Conservation (phyloP, 2,329 filamentous ascomycete species). For the Alternaria tenuissima region DNA sequence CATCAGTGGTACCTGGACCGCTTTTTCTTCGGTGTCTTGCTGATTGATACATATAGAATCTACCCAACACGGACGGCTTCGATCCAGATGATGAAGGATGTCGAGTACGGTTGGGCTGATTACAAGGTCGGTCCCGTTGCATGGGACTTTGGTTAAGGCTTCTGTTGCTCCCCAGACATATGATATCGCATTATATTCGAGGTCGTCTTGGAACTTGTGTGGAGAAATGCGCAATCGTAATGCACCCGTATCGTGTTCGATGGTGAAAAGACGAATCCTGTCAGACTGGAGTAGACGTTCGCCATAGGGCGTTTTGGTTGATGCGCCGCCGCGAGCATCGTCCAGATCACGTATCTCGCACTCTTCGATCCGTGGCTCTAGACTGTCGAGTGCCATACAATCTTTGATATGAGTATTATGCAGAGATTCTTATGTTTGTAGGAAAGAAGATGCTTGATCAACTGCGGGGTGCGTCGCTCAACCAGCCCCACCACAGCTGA, state of each 20-base stretch:
- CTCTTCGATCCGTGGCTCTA: neutral
- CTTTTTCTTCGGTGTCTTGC: neutral
- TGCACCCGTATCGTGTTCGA: accelerated
- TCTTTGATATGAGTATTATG: no score
- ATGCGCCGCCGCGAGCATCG: neutral
- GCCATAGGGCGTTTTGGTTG: neutral
- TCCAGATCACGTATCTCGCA: neutral
- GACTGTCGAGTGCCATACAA: neutral
- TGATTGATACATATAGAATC: neutral
- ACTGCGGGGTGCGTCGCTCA: neutral
- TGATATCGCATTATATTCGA: neutral
- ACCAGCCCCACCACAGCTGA: neutral
- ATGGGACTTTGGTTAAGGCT: neutral
- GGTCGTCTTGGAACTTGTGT: neutral
- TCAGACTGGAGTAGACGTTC: neutral
- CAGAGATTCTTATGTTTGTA: neutral
- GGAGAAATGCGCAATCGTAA: neutral
- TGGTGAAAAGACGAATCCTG: neutral
- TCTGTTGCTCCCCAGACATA: neutral
- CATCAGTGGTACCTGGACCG: neutral
- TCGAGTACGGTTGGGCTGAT: neutral
- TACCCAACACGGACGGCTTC: neutral
- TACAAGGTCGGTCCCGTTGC: neutral
- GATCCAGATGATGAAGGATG: accelerated
- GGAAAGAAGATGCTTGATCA: accelerated